These are phyloP conservation scores for Monosporascus sp. DNA, from an alignment of 2,329 filamentous ascomycete species.

Conservation along the genomic window DNA sequence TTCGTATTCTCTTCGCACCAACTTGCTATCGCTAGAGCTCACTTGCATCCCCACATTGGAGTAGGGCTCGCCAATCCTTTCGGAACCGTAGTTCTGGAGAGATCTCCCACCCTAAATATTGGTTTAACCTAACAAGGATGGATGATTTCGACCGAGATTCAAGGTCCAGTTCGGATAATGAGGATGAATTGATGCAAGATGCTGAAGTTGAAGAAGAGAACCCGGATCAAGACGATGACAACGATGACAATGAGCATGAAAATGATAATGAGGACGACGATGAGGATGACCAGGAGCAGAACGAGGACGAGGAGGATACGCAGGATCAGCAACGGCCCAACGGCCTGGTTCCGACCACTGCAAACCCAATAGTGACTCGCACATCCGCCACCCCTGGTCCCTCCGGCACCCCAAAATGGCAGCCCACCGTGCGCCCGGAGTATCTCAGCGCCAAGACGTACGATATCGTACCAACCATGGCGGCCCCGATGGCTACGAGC, in stretches of 20 bases:
- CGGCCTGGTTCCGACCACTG: slow-evolving; percentile 1
- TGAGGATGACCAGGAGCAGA: slow-evolving; percentile 29
- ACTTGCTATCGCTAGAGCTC: neutral
- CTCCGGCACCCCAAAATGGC: slow-evolving; percentile 33
- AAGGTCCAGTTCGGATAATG: slow-evolving; percentile 39
- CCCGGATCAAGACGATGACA: slow-evolving; percentile 27
- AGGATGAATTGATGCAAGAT: slow-evolving; percentile 30
- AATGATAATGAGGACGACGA: slow-evolving; percentile 29
- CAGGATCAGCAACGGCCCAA: slow-evolving; percentile 14
- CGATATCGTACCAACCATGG: slow-evolving; percentile 95
- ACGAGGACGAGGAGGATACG: slow-evolving; percentile 27
- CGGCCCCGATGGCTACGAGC: slow-evolving; percentile 89
- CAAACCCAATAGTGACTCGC: slow-evolving; percentile 18
- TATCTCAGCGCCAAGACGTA: slow-evolving; percentile 76
- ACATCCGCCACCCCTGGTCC: slow-evolving; percentile 27
- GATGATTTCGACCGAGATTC: slow-evolving; percentile 34
- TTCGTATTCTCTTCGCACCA: neutral
- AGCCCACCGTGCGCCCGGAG: slow-evolving; percentile 66
- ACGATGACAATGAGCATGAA: slow-evolving; percentile 34
- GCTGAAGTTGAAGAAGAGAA: slow-evolving; percentile 20
- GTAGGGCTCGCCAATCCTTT: neutral
- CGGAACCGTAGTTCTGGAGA: neutral
- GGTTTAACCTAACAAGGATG: slow-evolving; percentile 21
- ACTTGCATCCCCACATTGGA: neutral
- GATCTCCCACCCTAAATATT: neutral